These are phyloP conservation scores for Mycena filopes DNA, from an alignment of 768 basidiomycete species.

Conservation along the genomic window DNA sequence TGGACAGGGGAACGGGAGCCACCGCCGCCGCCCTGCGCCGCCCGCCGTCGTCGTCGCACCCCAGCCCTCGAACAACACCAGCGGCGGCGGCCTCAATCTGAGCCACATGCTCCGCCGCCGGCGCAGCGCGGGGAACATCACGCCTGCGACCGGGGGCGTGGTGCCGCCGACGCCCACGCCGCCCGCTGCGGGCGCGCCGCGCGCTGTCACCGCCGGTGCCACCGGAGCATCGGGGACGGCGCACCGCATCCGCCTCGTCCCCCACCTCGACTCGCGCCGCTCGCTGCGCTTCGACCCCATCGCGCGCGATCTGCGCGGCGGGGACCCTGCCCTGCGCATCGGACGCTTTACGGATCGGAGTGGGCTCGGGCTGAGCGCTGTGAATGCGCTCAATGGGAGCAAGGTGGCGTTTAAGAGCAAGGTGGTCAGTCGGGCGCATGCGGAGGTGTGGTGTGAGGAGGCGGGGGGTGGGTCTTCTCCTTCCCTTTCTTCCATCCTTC, in stretches of 20 bases:
- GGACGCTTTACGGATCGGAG: slow-evolving; percentile 94
- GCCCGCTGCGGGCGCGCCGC: not conserved
- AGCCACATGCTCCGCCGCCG: slow-evolving; percentile 21
- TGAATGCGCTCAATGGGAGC: slow-evolving; percentile 76
- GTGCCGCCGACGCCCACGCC: not conserved
- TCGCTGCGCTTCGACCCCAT: slow-evolving; percentile 94
- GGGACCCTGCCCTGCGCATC: slow-evolving; percentile 80
- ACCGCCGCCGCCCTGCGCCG: slow-evolving; percentile 4
- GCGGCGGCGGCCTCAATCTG: not conserved
- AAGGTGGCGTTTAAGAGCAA: slow-evolving; percentile 96
- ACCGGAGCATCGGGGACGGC: slow-evolving; percentile 29
- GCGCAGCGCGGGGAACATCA: slow-evolving; percentile 22
- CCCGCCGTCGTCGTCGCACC: not conserved
- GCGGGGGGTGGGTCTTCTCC: slow-evolving; percentile 35
- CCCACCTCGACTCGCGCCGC: slow-evolving; percentile 91
- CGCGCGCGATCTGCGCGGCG: slow-evolving; percentile 80
- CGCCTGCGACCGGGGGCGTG: not conserved
- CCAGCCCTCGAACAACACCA: not conserved
- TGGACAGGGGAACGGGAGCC: too few relatives aligned
- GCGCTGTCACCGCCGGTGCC: not conserved
- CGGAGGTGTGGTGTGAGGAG: slow-evolving; percentile 88
- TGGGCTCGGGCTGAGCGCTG: slow-evolving; percentile 70
- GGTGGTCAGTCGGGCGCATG: slow-evolving; percentile 94
- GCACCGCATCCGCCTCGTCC: slow-evolving; percentile 92
- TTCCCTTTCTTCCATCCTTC: too few relatives aligned